These are phyloP conservation scores for Chrysosporium queenslandicum DNA, from an alignment of 2,329 filamentous ascomycete species.

Conservation along the genomic window DNA sequence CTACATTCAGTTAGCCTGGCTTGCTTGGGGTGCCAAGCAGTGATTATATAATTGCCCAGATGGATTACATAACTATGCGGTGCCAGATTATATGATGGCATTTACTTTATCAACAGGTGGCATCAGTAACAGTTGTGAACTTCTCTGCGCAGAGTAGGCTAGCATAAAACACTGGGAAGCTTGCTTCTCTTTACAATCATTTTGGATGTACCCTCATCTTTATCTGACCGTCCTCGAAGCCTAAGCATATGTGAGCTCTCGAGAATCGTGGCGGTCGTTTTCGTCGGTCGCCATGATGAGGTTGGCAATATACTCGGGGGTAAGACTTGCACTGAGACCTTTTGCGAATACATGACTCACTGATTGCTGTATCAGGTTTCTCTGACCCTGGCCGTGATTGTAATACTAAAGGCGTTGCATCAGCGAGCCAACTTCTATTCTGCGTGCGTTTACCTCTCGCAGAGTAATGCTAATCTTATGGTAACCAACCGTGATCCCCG, in stretches of 20 bases:
- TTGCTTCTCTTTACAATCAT: background rate
- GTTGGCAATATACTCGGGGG: conserved; percentile 44
- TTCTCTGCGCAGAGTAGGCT: too few relatives aligned
- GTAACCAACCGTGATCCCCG: conserved; percentile 38
- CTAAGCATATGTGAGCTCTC: conserved; percentile 5
- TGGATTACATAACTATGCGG: background rate
- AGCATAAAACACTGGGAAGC: too few relatives aligned
- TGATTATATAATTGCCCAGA: background rate
- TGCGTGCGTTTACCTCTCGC: conserved; percentile 88
- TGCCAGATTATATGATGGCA: too few relatives aligned
- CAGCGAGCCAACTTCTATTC: conserved; percentile 98
- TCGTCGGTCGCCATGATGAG: conserved; percentile 30
- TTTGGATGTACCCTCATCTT: background rate
- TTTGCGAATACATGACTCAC: too few relatives aligned
- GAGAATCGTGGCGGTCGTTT: conserved; percentile 1
- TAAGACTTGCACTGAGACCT: conserved; percentile 25
- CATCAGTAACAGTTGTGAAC: background rate
- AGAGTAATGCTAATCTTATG: conserved; percentile 92
- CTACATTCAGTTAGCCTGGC: too few relatives aligned
- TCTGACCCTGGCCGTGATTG: conserved; percentile 68
- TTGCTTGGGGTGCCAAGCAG: too few relatives aligned
- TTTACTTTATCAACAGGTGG: conserved; percentile 4
- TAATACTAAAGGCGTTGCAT: conserved; percentile 82
- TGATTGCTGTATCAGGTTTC: conserved; percentile 51
- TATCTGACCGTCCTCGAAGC: background rate